phyloP scores from a whole-genome alignment of 305 asterid species.

The Lippia alba region DNA sequence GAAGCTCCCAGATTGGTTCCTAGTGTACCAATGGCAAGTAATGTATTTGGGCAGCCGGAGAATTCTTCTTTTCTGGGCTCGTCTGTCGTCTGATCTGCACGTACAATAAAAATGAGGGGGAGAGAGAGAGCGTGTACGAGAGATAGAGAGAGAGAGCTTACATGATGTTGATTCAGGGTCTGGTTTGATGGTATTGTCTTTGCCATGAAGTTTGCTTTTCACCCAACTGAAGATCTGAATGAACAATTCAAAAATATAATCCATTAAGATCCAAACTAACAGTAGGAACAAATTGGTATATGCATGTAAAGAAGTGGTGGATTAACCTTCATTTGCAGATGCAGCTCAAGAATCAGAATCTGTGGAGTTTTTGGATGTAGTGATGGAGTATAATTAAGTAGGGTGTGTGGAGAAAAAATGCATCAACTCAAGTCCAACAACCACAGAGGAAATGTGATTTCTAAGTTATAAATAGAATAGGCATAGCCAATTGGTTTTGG shows the following conservation, averaged over 20 bases:
- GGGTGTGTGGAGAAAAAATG: not conserved
- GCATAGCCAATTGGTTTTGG: not conserved
- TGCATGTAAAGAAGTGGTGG: too few relatives aligned
- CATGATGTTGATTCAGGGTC: slow-evolving; percentile 38
- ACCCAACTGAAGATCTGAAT: slow-evolving; percentile 68
- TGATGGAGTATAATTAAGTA: not conserved
- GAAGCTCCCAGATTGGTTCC: slow-evolving; percentile 44
- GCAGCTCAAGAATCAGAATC: not conserved
- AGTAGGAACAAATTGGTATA: too few relatives aligned
- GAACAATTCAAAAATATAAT: slow-evolving; percentile 1
- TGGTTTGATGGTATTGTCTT: slow-evolving; percentile 40
- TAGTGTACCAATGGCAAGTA: slow-evolving; percentile 71
- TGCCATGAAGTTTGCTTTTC: slow-evolving; percentile 59
- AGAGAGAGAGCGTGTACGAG: not conserved
- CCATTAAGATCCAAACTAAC: slow-evolving; percentile 4
- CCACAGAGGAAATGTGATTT: not conserved
- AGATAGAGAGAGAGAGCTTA: slow-evolving; percentile 30
- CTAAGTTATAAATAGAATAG: not conserved
- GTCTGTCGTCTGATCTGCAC: slow-evolving; percentile 38
- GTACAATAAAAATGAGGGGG: too few relatives aligned
- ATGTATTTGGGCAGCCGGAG: slow-evolving; percentile 55
- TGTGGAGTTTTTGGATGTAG: not conserved
- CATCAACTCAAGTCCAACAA: not conserved
- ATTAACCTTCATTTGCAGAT: slow-evolving; percentile 24
- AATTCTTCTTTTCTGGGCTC: slow-evolving; percentile 53